These are phyloP conservation scores for Ocimum tenuiflorum DNA, from an alignment of 257 asterid species.

Conservation along the genomic window DNA sequence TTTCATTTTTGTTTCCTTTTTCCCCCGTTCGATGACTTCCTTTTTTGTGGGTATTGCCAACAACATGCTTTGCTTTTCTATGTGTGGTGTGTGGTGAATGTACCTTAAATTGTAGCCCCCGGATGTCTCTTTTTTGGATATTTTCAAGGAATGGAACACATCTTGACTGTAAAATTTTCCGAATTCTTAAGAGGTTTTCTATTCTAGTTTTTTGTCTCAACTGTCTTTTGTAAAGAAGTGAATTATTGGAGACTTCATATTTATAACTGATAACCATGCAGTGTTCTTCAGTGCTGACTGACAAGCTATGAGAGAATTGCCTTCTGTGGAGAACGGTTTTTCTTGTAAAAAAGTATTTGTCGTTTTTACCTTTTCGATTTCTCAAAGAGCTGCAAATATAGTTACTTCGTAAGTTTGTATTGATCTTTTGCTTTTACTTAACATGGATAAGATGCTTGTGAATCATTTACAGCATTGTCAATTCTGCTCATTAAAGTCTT, in stretches of 20 bases:
- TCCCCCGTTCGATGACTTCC: slow-evolving; percentile 15
- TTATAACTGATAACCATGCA: neutral
- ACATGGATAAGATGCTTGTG: neutral
- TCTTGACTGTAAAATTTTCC: neutral
- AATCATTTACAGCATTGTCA: neutral
- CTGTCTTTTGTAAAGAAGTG: neutral
- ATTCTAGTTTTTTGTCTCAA: no score
- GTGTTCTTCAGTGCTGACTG: neutral
- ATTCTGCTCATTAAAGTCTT: neutral
- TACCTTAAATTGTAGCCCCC: neutral
- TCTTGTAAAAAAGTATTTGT: neutral
- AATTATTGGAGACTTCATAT: neutral
- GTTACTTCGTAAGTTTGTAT: no score
- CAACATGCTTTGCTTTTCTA: slow-evolving; percentile 17
- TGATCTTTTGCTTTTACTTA: neutral
- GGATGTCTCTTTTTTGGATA: neutral
- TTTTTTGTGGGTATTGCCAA: slow-evolving; percentile 5
- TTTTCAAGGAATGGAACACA: no score
- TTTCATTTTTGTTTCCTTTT: slow-evolving; percentile 12
- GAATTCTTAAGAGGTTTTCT: no score
- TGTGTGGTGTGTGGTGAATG: slow-evolving; percentile 1
- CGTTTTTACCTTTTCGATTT: neutral
- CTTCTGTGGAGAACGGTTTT: no score
- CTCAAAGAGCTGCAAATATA: neutral
- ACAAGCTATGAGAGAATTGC: neutral